These are phyloP conservation scores for Phalaenopsis aphrodite DNA, from an alignment of 106 monocot species.

Conservation along the genomic window DNA sequence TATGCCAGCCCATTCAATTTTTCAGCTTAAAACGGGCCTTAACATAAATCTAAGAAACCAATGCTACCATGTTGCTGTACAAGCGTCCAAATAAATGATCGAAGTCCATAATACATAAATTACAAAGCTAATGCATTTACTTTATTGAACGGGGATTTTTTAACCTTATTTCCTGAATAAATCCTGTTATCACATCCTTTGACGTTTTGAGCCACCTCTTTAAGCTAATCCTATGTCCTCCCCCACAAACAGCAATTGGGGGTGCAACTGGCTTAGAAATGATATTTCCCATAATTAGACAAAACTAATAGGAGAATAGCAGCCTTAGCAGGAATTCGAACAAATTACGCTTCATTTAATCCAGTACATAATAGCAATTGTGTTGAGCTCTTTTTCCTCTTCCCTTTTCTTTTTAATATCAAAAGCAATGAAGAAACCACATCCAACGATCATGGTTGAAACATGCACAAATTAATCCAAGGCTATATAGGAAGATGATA, in stretches of 20 bases:
- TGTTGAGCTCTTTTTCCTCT: neutral
- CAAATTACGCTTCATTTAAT: neutral
- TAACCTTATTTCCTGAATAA: neutral
- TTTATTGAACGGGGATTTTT: neutral
- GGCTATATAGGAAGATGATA: too few relatives aligned
- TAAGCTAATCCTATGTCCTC: neutral
- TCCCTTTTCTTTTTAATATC: neutral
- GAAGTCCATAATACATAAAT: neutral
- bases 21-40: too few relatives aligned
- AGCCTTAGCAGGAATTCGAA: neutral
- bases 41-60: too few relatives aligned
- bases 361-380: neutral
- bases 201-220: neutral
- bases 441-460: neutral
- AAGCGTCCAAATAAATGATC: too few relatives aligned
- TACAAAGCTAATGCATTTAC: neutral
- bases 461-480: neutral
- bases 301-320: neutral
- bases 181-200: neutral
- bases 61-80: too few relatives aligned
- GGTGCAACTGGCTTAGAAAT: neutral
- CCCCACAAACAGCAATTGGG: neutral
- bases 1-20: too few relatives aligned
- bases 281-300: neutral
- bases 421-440: neutral